phyloP scores from a whole-genome alignment of 2,329 filamentous ascomycete species.

The Xylariaceae sp. region DNA sequence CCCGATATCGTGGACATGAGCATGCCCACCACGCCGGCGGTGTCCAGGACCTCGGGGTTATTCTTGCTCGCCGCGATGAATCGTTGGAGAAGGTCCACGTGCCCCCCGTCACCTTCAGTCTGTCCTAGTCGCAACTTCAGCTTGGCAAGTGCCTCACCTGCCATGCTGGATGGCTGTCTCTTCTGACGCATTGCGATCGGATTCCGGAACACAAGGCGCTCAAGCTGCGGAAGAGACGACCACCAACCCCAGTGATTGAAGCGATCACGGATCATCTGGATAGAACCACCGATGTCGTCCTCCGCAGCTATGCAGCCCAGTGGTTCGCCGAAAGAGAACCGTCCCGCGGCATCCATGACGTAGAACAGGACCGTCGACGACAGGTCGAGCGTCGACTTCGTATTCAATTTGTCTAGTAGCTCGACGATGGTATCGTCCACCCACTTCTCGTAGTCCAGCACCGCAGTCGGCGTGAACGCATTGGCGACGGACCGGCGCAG shows the following conservation, averaged over 20 bases:
- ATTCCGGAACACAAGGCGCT: slow-evolving; percentile 20
- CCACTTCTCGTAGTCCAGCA: slow-evolving; percentile 19
- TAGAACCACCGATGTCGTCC: slow-evolving; percentile 16
- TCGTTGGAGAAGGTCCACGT: slow-evolving; percentile 14
- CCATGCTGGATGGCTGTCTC: slow-evolving; percentile 16
- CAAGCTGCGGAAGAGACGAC: slow-evolving; percentile 17
- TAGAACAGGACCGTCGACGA: slow-evolving; percentile 17
- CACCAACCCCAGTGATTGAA: slow-evolving; percentile 21
- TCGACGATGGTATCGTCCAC: slow-evolving; percentile 19
- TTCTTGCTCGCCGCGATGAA: slow-evolving; percentile 19
- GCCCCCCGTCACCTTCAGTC: background rate
- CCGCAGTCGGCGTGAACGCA: slow-evolving; percentile 20
- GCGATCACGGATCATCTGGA: slow-evolving; percentile 19
- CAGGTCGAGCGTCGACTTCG: slow-evolving; percentile 15
- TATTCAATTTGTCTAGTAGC: slow-evolving; percentile 10
- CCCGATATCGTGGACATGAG: slow-evolving; percentile 21
- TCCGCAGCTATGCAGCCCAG: slow-evolving; percentile 18
- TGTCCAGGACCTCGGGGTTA: slow-evolving; percentile 16
- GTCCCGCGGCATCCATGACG: slow-evolving; percentile 18
- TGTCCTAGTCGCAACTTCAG: slow-evolving; percentile 8
- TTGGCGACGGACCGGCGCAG: slow-evolving; percentile 21
- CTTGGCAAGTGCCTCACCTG: slow-evolving; percentile 10
- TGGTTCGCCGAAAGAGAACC: slow-evolving; percentile 18
- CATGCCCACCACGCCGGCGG: slow-evolving; percentile 15
- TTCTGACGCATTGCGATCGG: slow-evolving; percentile 12